These are phyloP conservation scores for Fusarium verticillioides DNA, from an alignment of 2,329 filamentous ascomycete species.

Conservation along the genomic window DNA sequence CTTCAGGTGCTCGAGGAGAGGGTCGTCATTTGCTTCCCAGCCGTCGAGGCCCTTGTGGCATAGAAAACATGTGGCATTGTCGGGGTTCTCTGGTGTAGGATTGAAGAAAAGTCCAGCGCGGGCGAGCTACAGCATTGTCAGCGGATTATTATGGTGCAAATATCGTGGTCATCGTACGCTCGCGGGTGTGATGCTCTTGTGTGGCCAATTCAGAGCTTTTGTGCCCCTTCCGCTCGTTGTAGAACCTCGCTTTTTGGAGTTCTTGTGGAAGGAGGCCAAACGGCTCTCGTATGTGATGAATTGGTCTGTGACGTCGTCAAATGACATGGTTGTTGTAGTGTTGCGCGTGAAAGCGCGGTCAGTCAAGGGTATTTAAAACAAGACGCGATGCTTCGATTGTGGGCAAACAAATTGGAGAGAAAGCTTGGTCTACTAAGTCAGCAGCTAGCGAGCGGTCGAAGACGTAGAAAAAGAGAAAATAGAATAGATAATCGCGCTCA, in stretches of 20 bases:
- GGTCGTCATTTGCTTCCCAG: conserved; percentile 90
- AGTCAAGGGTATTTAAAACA: conserved; percentile 24
- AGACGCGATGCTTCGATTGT: conserved; percentile 35
- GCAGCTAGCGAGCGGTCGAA: conserved; percentile 13
- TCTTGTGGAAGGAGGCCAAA: conserved; percentile 79
- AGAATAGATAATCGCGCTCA: conserved; percentile 33
- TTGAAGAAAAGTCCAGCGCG: conserved; percentile 91
- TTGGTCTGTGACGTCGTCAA: conserved; percentile 54
- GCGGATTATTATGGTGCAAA: conserved; percentile 12
- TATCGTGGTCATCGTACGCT: conserved; percentile 41
- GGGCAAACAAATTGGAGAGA: not conserved
- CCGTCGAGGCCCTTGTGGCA: conserved; percentile 87
- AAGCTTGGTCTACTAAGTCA: not conserved
- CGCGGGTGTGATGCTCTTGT: conserved; percentile 56
- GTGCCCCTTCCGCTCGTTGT: conserved; percentile 62
- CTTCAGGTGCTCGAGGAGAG: conserved; percentile 84
- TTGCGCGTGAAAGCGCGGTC: conserved; percentile 36
- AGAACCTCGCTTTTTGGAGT: conserved; percentile 76
- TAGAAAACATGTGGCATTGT: conserved; percentile 91
- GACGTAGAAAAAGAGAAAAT: conserved; percentile 1
- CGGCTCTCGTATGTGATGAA: conserved; percentile 78
- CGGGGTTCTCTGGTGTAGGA: conserved; percentile 77
- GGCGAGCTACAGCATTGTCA: conserved; percentile 73
- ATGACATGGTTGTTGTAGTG: conserved; percentile 45
- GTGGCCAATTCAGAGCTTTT: conserved; percentile 80